Conservation (phyloP, 2,329 filamentous ascomycete species). For the Fusarium sp. region DNA sequence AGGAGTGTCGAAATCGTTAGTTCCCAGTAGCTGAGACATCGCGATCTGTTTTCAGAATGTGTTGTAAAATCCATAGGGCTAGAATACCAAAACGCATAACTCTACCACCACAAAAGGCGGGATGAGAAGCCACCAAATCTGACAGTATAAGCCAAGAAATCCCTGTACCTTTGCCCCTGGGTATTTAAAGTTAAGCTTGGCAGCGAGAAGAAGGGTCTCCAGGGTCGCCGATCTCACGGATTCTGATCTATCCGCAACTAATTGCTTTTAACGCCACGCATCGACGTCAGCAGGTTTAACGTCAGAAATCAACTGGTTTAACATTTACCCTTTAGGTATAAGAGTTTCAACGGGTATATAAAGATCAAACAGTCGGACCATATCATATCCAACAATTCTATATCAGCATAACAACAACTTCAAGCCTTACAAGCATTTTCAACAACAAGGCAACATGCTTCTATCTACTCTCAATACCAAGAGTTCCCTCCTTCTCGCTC, state of each 20-base stretch:
- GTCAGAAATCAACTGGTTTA: background rate
- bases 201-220: conserved; percentile 1
- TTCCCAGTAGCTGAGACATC: conserved; percentile 24
- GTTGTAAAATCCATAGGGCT: background rate
- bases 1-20: conserved; percentile 1
- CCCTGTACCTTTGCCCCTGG: conserved; percentile 13
- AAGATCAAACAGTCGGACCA: background rate
- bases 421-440: background rate
- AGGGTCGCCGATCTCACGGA: conserved; percentile 30
- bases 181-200: conserved; percentile 20
- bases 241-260: conserved; percentile 22
- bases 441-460: conserved; percentile 27
- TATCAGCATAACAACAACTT: background rate
- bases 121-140: background rate
- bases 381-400: accelerated
- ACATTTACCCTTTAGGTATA: background rate
- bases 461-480: conserved; percentile 18
- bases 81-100: conserved; percentile 11
- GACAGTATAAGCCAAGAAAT: background rate
- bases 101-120: background rate
- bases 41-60: background rate
- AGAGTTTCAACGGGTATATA: background rate
- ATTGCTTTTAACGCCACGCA: conserved; percentile 10
- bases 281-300: conserved; percentile 6
- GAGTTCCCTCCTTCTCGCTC: conserved; percentile 19